Conservation (phyloP, 495 filamentous ascomycete genomes). For the Aspergillus ellipticus region DNA sequence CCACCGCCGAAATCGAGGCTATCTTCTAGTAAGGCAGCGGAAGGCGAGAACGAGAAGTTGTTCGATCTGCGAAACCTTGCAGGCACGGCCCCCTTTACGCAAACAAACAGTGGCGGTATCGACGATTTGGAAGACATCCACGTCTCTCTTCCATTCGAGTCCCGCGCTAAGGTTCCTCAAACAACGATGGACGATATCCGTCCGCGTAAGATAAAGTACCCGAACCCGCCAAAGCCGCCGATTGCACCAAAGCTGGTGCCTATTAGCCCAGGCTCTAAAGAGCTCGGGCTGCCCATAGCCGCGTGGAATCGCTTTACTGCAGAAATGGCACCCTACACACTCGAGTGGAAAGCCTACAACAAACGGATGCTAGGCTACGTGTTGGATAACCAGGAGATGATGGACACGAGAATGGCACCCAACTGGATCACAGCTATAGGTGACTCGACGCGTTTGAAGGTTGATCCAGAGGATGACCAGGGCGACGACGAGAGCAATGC, state of each 20-base stretch:
- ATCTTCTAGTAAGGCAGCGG: slow-evolving; percentile 30
- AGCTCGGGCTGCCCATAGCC: slow-evolving; percentile 31
- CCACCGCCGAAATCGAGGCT: slow-evolving; percentile 17
- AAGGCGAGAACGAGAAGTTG: slow-evolving; percentile 37
- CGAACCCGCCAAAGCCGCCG: slow-evolving; percentile 57
- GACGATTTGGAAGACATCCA: slow-evolving; percentile 63
- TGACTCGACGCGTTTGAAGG: slow-evolving; percentile 37
- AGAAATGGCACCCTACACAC: slow-evolving; percentile 64
- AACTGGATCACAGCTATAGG: slow-evolving; percentile 57
- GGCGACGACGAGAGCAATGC: slow-evolving; percentile 17
- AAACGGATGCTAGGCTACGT: slow-evolving; percentile 60
- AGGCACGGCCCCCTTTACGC: slow-evolving; percentile 62
- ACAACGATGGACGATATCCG: slow-evolving; percentile 26
- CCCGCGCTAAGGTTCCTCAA: slow-evolving; percentile 42
- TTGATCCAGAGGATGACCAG: slow-evolving; percentile 19
- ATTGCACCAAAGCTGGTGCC: slow-evolving; percentile 29
- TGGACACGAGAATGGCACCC: slow-evolving; percentile 45
- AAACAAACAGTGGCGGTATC: slow-evolving; percentile 51
- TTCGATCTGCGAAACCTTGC: slow-evolving; percentile 61
- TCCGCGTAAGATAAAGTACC: slow-evolving; percentile 49
- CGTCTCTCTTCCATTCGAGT: slow-evolving; percentile 69
- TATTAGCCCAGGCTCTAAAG: slow-evolving; percentile 19
- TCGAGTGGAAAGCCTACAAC: slow-evolving; percentile 65
- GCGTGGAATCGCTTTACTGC: slow-evolving; percentile 59
- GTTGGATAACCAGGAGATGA: slow-evolving; percentile 57